Evolutionary conservation across 305 asterid genomes (phyloP), one percentile per base, ranked within the genome.

Genomic region (Caryopteris hybrid): DNA sequence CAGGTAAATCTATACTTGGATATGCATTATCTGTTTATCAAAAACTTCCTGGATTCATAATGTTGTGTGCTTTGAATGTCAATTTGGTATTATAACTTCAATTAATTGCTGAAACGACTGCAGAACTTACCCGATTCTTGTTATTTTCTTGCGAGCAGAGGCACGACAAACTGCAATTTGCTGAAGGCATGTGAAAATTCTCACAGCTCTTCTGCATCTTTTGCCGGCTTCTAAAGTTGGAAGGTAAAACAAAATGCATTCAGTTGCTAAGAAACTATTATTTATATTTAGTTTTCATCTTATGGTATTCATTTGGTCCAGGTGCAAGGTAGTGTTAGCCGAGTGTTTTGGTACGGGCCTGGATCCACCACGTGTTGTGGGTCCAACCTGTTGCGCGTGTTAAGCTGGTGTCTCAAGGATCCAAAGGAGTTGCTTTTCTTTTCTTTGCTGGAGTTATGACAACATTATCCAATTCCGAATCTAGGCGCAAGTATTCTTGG

Each of bases 401-500:
- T 52, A 62, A 66, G 60, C 83, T 73, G 77, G 64, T 74, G 53
- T 67, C 72, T 68, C 74, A 66, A 33, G 76, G 79, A 67, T 79
- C 78, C 16, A 88, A 79, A 70, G 78, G 85, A 64, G 62, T 86
- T 64, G 78, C 83, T 20, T 81, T 85, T 79, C 69, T 79, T 69
- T 63, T 86, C 46, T 56, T 80, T 64, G 79, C 86, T 53, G 88
- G 86, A 75, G 76, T 82, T 61, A 92, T 92, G 98, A 88, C 90
- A 21, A 78, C 88, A 31, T 56, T 85, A 74, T 82, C 81, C 17
- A 78, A 81, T 52, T 82, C 93, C 0, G 95, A 88, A 58, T 82
- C 91, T 4, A 86, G 95, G 59, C 85, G 89, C 63, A 31, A 78
- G 80, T 90, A 90, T 73, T 92, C 98, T 29, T 92, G 98, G 98